Conservation (phyloP, 495 filamentous ascomycete genomes). For the Choiromyces venosus region DNA sequence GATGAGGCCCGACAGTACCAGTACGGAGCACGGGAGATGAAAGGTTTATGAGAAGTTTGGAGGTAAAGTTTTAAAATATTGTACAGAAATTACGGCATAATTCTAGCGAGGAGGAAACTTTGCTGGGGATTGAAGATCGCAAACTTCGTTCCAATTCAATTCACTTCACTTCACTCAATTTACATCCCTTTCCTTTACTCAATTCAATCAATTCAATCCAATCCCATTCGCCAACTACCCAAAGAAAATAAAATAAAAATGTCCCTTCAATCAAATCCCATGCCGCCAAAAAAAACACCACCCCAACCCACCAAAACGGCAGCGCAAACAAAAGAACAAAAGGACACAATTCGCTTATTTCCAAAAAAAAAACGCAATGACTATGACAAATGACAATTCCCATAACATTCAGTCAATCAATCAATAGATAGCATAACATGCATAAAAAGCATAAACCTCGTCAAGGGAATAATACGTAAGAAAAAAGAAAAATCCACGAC, state of each 20-base stretch:
- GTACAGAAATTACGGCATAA: too few relatives aligned
- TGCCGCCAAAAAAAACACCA: background rate
- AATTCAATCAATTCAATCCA: background rate
- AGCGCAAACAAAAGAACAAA: background rate
- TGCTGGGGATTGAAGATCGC: too few relatives aligned
- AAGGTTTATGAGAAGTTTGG: too few relatives aligned
- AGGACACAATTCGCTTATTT: background rate
- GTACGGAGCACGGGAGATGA: too few relatives aligned
- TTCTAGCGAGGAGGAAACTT: too few relatives aligned
- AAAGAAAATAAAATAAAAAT: background rate
- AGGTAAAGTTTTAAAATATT: too few relatives aligned
- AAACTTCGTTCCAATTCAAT: too few relatives aligned
- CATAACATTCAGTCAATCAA: background rate
- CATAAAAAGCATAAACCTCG: constrained; percentile 1
- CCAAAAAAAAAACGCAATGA: too few relatives aligned
- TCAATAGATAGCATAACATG: constrained; percentile 1
- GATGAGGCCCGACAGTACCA: too few relatives aligned
- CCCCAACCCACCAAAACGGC: too few relatives aligned
- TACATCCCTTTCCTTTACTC: too few relatives aligned
- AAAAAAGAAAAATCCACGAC: background rate
- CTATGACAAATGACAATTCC: background rate
- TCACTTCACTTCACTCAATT: background rate
- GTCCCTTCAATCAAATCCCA: too few relatives aligned
- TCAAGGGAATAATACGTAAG: background rate
- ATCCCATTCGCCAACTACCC: background rate